Conservation (phyloP, 208 protist species). For the Crithidia acanthocephali region DNA sequence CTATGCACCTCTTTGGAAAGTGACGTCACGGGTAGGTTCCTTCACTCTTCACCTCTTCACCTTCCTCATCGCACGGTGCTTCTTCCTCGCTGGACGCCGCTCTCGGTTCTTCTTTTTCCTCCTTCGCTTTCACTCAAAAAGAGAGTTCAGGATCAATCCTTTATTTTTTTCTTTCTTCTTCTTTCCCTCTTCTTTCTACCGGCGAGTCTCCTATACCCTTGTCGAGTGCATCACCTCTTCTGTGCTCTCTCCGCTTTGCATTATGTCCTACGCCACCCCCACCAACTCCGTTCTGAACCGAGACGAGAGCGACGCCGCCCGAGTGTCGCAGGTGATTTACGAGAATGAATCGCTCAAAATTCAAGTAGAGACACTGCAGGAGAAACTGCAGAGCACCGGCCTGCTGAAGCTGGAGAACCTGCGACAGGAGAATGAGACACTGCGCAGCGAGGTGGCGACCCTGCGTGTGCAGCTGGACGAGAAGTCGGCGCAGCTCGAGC, state of each 20-base stretch:
- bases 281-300: constrained; percentile 44
- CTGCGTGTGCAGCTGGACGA: constrained; percentile 51
- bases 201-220: too few species aligned
- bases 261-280: constrained; percentile 38
- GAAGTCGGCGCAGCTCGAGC: constrained; percentile 47
- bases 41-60: too few species aligned
- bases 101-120: too few species aligned
- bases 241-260: not conserved
- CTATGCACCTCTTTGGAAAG: too few species aligned
- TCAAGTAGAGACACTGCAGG: constrained; percentile 36
- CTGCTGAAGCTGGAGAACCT: constrained; percentile 35
- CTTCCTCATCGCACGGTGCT: too few species aligned
- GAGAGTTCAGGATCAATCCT: too few species aligned
- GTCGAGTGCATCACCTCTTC: too few species aligned
- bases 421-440: constrained; percentile 33
- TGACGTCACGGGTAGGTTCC: too few species aligned
- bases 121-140: too few species aligned
- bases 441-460: constrained; percentile 30
- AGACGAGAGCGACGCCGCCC: constrained; percentile 18
- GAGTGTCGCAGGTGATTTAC: constrained; percentile 46
- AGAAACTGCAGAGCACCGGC: constrained; percentile 43
- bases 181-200: too few species aligned
- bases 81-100: too few species aligned
- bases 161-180: too few species aligned
- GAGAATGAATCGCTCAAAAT: constrained; percentile 74